Evolutionary conservation across 768 basidiomycete species (phyloP).

Genomic region (Termitomyces sp.): DNA sequence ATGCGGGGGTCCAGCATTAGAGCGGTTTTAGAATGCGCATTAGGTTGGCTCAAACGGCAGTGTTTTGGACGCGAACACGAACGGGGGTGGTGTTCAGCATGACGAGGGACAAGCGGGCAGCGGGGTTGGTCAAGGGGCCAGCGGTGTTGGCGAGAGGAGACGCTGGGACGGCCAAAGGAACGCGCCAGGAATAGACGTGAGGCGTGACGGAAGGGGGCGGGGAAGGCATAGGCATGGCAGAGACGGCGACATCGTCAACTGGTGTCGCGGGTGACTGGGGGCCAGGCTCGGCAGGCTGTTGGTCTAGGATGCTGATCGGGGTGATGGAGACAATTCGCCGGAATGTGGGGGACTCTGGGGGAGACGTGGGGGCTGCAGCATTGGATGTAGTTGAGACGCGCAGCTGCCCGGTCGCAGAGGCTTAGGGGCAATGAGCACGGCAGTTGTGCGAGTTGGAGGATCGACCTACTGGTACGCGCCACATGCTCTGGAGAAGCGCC

Average conservation of each 20-base stretch:
- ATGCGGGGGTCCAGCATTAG: slow-evolving; percentile 10
- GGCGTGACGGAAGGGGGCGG: slow-evolving; percentile 37
- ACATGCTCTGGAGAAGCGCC: slow-evolving; percentile 5
- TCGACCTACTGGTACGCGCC: slow-evolving; percentile 1
- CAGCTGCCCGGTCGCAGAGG: slow-evolving; percentile 1
- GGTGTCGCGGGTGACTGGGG: slow-evolving; percentile 39
- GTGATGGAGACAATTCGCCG: slow-evolving; percentile 27
- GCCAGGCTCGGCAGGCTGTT: too few relatives aligned
- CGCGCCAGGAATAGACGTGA: slow-evolving; percentile 50
- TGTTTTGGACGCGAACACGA: slow-evolving; percentile 40
- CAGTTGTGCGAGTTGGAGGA: background rate
- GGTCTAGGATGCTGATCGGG: slow-evolving; percentile 29
- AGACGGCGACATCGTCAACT: too few relatives aligned
- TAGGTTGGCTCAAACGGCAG: slow-evolving; percentile 21
- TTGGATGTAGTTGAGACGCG: slow-evolving; percentile 11
- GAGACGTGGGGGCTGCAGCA: background rate
- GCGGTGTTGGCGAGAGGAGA: slow-evolving; percentile 28
- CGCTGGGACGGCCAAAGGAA: slow-evolving; percentile 20
- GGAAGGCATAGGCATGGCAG: too few relatives aligned
- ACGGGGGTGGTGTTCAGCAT: slow-evolving; percentile 40
- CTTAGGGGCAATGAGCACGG: slow-evolving; percentile 9
- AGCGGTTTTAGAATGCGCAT: slow-evolving; percentile 12
- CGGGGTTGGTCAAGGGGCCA: slow-evolving; percentile 53
- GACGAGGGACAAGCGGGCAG: slow-evolving; percentile 53
- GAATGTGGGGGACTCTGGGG: slow-evolving; percentile 17